phyloP scores from a whole-genome alignment of 129 eudicot genomes.

The Chrysanthemum makinoi region DNA sequence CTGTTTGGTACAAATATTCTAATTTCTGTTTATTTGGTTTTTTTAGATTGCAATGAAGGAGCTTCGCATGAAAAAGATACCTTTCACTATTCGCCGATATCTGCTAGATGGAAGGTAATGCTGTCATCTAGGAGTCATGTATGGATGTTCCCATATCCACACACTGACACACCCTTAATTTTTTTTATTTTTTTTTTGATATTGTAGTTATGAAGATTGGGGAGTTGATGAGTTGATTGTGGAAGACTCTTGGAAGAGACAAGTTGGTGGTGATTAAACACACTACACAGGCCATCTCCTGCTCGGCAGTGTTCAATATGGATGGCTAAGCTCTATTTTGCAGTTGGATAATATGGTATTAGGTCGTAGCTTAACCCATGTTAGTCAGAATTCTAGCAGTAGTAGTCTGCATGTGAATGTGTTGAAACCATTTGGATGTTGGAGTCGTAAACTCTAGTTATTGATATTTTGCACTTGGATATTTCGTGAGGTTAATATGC shows the following conservation, averaged over 20 bases:
- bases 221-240: conserved; percentile 96
- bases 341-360: neutral
- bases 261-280: conserved; percentile 50
- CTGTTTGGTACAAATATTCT: no score
- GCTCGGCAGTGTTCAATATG: conserved; percentile 28
- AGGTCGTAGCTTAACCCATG: neutral
- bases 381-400: conserved; percentile 4
- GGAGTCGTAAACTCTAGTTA: conserved; percentile 11
- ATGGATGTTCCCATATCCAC: neutral
- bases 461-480: neutral
- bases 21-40: neutral
- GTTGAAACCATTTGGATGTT: conserved; percentile 4
- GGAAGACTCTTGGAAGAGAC: conserved; percentile 99
- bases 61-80: conserved; percentile 75
- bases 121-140: neutral
- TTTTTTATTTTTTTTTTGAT: neutral
- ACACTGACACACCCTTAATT: no score
- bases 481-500: no score
- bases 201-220: conserved; percentile 87
- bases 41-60: conserved; percentile 96
- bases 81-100: conserved; percentile 85
- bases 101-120: conserved; percentile 93
- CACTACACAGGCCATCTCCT: neutral
- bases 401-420: conserved; percentile 10
- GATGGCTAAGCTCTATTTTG: neutral